These are phyloP conservation scores for Candida nemodendra DNA, from an alignment of 805 yeast genomes.

Conservation along the genomic window DNA sequence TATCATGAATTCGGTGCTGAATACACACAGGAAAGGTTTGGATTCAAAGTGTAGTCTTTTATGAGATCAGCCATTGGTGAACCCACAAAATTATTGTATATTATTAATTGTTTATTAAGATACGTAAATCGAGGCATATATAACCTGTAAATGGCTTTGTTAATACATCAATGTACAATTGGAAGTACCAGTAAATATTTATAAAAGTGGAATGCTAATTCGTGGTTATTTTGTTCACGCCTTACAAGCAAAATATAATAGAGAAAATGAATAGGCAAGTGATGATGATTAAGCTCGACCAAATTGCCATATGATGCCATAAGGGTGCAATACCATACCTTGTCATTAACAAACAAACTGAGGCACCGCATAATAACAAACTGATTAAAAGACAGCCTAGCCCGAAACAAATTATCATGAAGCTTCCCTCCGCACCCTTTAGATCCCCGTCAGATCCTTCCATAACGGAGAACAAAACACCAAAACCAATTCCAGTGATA, in stretches of 20 bases:
- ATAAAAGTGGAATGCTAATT: no score
- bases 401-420: conserved; percentile 34
- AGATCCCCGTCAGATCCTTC: conserved; percentile 7
- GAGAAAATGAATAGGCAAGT: conserved; percentile 46
- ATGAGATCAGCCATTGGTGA: no score
- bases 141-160: no score
- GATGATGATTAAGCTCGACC: conserved; percentile 39
- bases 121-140: no score
- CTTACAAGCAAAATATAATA: conserved; percentile 23
- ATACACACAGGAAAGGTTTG: conserved; percentile 34
- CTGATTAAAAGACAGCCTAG: conserved; percentile 42
- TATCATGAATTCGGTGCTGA: conserved; percentile 80
- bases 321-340: conserved; percentile 37
- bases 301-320: conserved; percentile 44
- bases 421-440: conserved; percentile 16
- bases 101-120: no score
- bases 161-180: no score
- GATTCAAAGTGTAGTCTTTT: conserved; percentile 23
- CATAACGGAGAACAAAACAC: conserved; percentile 35
- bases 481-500: conserved; percentile 43
- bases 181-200: no score
- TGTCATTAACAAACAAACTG: conserved; percentile 44
- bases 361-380: conserved; percentile 40
- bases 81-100: no score
- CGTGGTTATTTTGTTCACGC: no score